Conservation (phyloP, 2,329 filamentous ascomycete species). For the Fusarium neocosmosporiellum region DNA sequence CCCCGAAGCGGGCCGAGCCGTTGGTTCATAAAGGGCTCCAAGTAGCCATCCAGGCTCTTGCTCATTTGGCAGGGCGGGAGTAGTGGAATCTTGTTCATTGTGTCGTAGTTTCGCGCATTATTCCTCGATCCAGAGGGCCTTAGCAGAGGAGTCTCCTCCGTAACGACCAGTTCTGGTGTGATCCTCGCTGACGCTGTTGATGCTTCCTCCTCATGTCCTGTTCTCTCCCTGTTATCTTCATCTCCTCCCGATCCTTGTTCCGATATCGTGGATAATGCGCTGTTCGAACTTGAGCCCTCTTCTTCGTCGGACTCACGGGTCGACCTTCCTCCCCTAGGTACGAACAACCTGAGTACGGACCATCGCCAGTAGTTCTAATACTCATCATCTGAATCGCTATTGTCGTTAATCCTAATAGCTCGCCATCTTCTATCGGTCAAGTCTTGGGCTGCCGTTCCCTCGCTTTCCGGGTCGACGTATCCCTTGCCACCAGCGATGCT, state of each 20-base stretch:
- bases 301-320: not conserved
- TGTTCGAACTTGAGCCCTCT: not conserved
- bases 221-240: not conserved
- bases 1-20: not conserved
- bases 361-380: slow-evolving; percentile 47
- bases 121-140: not conserved
- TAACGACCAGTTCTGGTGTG: not conserved
- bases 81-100: not conserved
- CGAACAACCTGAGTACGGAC: not conserved
- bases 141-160: not conserved
- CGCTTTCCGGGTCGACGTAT: slow-evolving; percentile 87
- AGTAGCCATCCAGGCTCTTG: not conserved
- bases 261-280: not conserved
- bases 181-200: not conserved
- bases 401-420: slow-evolving; percentile 79
- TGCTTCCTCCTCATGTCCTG: not conserved
- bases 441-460: slow-evolving; percentile 91
- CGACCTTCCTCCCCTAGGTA: not conserved
- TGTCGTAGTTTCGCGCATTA: not conserved
- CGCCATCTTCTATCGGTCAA: slow-evolving; percentile 82
- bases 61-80: not conserved
- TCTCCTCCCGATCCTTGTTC: slow-evolving; percentile 4
- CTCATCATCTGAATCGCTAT: slow-evolving; percentile 80
- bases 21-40: not conserved
- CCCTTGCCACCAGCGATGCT: slow-evolving; percentile 88